phyloP scores from a whole-genome alignment of 164 flowering plant genomes.

The Umbellularia californica region DNA sequence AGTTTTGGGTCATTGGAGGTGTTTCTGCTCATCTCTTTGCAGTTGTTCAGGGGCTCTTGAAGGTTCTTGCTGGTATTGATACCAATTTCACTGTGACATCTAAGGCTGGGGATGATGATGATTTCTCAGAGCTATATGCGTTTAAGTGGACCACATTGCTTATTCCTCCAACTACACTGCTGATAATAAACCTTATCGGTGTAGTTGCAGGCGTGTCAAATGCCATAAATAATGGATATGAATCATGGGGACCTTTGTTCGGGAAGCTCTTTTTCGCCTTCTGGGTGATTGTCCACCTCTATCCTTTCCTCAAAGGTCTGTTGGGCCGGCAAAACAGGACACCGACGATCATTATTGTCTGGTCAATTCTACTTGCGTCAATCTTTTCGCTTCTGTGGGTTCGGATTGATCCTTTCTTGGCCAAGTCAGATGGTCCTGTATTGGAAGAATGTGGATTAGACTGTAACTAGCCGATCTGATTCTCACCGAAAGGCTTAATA shows the following conservation, averaged over 20 bases:
- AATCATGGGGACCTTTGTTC: slow-evolving; percentile 65
- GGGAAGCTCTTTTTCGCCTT: slow-evolving; percentile 62
- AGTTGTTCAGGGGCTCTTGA: slow-evolving; percentile 57
- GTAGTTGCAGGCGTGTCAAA: slow-evolving; percentile 61
- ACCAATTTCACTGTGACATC: slow-evolving; percentile 62
- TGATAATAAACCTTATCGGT: slow-evolving; percentile 53
- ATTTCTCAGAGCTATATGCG: slow-evolving; percentile 48
- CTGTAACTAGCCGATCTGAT: slow-evolving; percentile 32
- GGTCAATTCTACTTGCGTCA: slow-evolving; percentile 64
- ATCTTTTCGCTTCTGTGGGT: slow-evolving; percentile 69
- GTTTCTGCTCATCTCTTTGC: slow-evolving; percentile 64
- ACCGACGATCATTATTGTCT: slow-evolving; percentile 57
- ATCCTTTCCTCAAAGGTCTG: slow-evolving; percentile 66
- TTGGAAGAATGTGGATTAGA: slow-evolving; percentile 57
- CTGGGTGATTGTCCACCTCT: slow-evolving; percentile 66
- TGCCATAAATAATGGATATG: slow-evolving; percentile 63
- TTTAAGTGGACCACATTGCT: slow-evolving; percentile 68
- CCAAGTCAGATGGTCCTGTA: slow-evolving; percentile 42
- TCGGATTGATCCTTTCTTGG: slow-evolving; percentile 54
- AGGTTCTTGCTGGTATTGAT: slow-evolving; percentile 61
- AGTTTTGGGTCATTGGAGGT: slow-evolving; percentile 74
- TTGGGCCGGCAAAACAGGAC: slow-evolving; percentile 56
- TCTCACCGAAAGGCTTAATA: slow-evolving; percentile 2
- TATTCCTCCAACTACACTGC: slow-evolving; percentile 58
- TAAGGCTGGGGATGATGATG: slow-evolving; percentile 52